phyloP scores from a whole-genome alignment of 495 filamentous ascomycete species.

The Talaromyces borbonicus region DNA sequence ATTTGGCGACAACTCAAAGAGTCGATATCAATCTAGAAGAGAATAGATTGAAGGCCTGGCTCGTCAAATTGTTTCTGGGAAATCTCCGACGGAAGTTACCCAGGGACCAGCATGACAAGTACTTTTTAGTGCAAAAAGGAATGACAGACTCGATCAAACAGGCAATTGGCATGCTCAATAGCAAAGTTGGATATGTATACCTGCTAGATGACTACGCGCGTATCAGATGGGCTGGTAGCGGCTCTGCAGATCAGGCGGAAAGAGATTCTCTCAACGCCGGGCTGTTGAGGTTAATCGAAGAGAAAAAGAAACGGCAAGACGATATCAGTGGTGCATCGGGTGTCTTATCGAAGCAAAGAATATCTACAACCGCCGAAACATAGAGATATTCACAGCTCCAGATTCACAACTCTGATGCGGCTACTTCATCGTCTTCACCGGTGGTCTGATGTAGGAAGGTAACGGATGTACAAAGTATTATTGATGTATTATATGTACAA shows the following conservation, averaged over 20 bases:
- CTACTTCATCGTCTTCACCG: too few relatives aligned
- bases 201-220: constrained; percentile 76
- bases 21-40: constrained; percentile 84
- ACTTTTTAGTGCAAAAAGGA: constrained; percentile 77
- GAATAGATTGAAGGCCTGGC: constrained; percentile 60
- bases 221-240: constrained; percentile 93
- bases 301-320: constrained; percentile 23
- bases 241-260: constrained; percentile 59
- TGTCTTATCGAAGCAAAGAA: constrained; percentile 11
- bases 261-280: constrained; percentile 60
- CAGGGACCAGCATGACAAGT: constrained; percentile 54
- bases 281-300: constrained; percentile 55
- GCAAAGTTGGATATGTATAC: constrained; percentile 89
- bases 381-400: neutral
- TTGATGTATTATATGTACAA: constrained; percentile 4
- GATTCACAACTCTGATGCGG: too few relatives aligned
- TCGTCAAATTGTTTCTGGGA: constrained; percentile 62
- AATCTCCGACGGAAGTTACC: constrained; percentile 46
- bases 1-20: constrained; percentile 47
- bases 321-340: neutral
- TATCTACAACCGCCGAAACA: constrained; percentile 12
- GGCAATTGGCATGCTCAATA: constrained; percentile 72
- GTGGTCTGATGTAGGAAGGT: too few relatives aligned
- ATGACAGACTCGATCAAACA: constrained; percentile 64
- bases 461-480: too few relatives aligned